Percentiles rank a stretch among this genome's conserved stretches.
Evolutionary conservation across 2,329 filamentous ascomycete species (phyloP).

Genomic region (Trichoderma aggressivum): DNA sequence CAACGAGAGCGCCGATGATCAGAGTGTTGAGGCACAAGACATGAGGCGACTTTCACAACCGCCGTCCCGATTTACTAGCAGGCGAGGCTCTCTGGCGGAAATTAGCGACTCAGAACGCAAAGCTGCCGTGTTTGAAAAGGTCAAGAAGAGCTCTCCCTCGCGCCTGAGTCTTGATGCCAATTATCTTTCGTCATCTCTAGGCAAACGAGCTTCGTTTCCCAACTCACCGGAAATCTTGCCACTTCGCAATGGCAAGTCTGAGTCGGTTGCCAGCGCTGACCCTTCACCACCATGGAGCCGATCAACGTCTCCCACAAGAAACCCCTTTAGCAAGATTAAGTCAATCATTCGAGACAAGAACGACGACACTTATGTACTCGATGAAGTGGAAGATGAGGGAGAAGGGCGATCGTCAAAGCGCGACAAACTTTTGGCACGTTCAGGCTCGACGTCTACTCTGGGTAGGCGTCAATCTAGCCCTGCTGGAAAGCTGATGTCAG

Average conservation of each 20-base stretch:
- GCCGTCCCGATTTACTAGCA: conserved; percentile 32
- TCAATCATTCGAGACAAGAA: conserved; percentile 55
- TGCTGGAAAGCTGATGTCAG: conserved; percentile 30
- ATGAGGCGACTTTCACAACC: conserved; percentile 27
- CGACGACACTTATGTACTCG: conserved; percentile 38
- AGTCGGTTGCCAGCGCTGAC: conserved; percentile 60
- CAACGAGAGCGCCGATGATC: conserved; percentile 34
- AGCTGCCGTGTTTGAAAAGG: conserved; percentile 22
- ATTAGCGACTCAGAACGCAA: conserved; percentile 40
- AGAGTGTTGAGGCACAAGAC: conserved; percentile 34
- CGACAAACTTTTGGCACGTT: conserved; percentile 25
- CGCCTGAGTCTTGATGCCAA: conserved; percentile 34
- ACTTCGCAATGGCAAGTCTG: conserved; percentile 42
- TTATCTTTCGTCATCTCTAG: conserved; percentile 43
- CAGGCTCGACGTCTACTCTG: conserved; percentile 25
- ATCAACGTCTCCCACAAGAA: conserved; percentile 60
- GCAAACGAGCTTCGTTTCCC: conserved; percentile 45
- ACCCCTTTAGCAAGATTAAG: conserved; percentile 54
- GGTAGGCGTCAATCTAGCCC: conserved; percentile 20
- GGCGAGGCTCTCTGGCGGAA: conserved; percentile 39
- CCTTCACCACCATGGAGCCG: conserved; percentile 62
- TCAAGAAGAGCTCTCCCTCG: conserved; percentile 24
- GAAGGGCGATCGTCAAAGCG: conserved; percentile 27
- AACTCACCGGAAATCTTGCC: conserved; percentile 52
- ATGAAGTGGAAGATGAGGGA: conserved; percentile 34